A percentile compares a stretch with the other conserved stretches of the same genome.
These are phyloP conservation scores for Friedmanniomyces endolithicus DNA, from an alignment of 495 filamentous ascomycete species.

Conservation along the genomic window DNA sequence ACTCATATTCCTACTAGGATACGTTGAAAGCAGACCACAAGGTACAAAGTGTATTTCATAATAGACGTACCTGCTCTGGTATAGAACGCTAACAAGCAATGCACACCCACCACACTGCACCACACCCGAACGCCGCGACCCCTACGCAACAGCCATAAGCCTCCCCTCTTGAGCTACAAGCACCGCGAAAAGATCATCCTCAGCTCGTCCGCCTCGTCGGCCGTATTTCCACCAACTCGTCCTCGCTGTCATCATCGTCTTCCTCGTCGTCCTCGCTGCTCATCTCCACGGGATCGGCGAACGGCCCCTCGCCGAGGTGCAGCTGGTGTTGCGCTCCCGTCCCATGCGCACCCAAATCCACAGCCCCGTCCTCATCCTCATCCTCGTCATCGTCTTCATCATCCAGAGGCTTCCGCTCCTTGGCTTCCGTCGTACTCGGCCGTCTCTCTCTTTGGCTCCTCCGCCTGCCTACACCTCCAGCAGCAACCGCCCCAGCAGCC, in stretches of 20 bases:
- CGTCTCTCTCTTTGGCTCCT: slow-evolving; percentile 4
- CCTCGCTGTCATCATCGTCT: slow-evolving; percentile 14
- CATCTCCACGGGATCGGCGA: slow-evolving; percentile 13
- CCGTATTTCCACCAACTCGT: slow-evolving; percentile 6
- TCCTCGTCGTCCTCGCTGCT: slow-evolving; percentile 6
- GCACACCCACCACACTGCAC: too few species aligned
- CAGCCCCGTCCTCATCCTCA: background rate
- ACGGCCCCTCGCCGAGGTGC: slow-evolving; percentile 9
- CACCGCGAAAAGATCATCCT: too few species aligned
- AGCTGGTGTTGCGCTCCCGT: background rate
- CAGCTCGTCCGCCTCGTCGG: too few species aligned
- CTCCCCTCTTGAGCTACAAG: too few species aligned
- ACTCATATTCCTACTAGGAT: too few species aligned
- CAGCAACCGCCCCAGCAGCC: background rate
- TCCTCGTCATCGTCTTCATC: slow-evolving; percentile 15
- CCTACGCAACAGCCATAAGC: too few species aligned
- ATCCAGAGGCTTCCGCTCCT: slow-evolving; percentile 17
- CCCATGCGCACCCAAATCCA: background rate
- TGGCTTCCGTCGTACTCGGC: slow-evolving; percentile 20
- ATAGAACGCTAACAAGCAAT: too few species aligned
- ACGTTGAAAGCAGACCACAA: too few species aligned
- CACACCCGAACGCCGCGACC: too few species aligned
- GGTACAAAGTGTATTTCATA: too few species aligned
- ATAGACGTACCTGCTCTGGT: too few species aligned
- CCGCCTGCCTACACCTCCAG: background rate